phyloP scores from a whole-genome alignment of 2,329 filamentous ascomycete genomes.

The Thyridium curvatum region DNA sequence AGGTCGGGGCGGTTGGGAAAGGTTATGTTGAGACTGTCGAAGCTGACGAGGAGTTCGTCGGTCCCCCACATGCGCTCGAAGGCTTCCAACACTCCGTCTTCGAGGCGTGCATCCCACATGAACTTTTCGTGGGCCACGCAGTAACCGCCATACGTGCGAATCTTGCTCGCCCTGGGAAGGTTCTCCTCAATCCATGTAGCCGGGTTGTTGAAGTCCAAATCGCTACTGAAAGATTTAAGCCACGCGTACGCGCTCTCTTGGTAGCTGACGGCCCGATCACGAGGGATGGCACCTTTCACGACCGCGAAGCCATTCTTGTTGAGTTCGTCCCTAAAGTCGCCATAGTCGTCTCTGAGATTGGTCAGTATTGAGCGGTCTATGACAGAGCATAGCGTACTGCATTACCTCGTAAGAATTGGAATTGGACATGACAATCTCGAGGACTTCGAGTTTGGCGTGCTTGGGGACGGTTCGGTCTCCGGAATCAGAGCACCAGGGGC shows the following conservation, averaged over 20 bases:
- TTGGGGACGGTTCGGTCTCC: no score
- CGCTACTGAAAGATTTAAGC: constrained; percentile 12
- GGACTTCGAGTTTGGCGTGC: no score
- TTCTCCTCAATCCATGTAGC: constrained; percentile 26
- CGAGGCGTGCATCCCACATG: constrained; percentile 28
- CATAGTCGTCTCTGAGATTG: no score
- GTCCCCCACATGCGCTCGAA: constrained; percentile 32
- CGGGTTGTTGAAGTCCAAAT: constrained; percentile 17
- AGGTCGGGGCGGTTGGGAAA: constrained; percentile 22
- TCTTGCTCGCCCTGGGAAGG: constrained; percentile 26
- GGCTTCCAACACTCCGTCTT: constrained; percentile 27
- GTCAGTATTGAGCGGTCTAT: no score
- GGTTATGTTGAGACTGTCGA: constrained; percentile 30
- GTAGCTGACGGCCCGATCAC: constrained; percentile 29
- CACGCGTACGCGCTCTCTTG: constrained; percentile 14
- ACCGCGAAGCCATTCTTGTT: constrained; percentile 31
- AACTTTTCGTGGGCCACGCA: constrained; percentile 28
- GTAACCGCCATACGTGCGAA: constrained; percentile 22
- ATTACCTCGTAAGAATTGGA: no score
- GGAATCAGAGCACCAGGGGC: no score
- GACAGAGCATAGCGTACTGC: no score
- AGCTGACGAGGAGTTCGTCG: constrained; percentile 25
- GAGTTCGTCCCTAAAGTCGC: constrained; percentile 26
- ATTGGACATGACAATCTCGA: no score
- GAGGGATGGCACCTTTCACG: constrained; percentile 36